These are phyloP conservation scores for Sphagnum tenellum DNA, from an alignment of 225 moss, liverwort and hornwort species.

Conservation along the genomic window DNA sequence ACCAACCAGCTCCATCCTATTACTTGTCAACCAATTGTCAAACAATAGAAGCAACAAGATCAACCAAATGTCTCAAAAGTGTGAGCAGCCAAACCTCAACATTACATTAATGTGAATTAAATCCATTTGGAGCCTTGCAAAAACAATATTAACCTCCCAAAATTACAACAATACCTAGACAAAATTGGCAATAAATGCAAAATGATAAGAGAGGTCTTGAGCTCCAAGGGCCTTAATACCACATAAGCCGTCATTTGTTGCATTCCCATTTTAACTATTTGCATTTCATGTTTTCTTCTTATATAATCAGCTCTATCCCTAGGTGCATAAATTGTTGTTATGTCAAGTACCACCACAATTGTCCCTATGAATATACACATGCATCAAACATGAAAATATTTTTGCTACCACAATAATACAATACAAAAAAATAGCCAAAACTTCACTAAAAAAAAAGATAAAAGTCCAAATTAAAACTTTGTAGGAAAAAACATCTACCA, in stretches of 20 bases:
- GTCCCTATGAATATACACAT: slow-evolving; percentile 96
- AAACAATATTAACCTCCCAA: too few relatives aligned
- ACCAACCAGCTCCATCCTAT: slow-evolving; percentile 62
- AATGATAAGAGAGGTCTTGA: slow-evolving; percentile 87
- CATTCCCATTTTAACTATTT: slow-evolving; percentile 35
- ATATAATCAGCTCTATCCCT: slow-evolving; percentile 84
- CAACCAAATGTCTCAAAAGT: not conserved
- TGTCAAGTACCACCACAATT: slow-evolving; percentile 88
- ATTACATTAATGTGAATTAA: too few relatives aligned
- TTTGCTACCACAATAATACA: not conserved
- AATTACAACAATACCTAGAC: slow-evolving; percentile 52
- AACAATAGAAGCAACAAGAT: slow-evolving; percentile 9
- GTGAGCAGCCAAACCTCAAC: not conserved
- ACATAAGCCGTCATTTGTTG: slow-evolving; percentile 66
- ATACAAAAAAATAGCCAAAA: too few relatives aligned
- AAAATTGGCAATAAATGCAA: slow-evolving; percentile 96
- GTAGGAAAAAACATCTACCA: too few relatives aligned
- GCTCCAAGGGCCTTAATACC: slow-evolving; percentile 95
- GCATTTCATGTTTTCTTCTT: slow-evolving; percentile 63
- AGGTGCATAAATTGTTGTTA: slow-evolving; percentile 86
- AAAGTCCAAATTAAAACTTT: too few relatives aligned
- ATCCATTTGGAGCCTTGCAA: too few relatives aligned
- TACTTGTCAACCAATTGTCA: slow-evolving; percentile 71
- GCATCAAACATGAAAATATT: slow-evolving; percentile 10
- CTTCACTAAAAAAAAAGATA: too few relatives aligned